Conservation (phyloP, 2,329 filamentous ascomycete species). For the Fusarium sacchari region DNA sequence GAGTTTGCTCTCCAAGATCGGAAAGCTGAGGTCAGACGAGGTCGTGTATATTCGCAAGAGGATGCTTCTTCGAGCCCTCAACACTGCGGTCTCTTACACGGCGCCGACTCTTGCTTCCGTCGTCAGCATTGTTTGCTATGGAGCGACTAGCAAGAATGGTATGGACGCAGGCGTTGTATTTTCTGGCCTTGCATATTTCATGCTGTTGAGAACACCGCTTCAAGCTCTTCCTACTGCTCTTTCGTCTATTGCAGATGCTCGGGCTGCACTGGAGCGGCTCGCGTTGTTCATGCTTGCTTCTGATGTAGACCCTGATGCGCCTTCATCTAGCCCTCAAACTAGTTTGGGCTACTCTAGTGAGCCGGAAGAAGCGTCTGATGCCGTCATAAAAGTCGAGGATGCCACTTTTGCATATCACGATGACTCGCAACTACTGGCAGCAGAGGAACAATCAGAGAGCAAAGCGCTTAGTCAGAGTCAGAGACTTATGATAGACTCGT, state of each 20-base stretch:
- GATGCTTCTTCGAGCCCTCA: conserved; percentile 24
- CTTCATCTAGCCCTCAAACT: neutral
- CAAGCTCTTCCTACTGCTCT: conserved; percentile 10
- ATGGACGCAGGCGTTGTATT: conserved; percentile 23
- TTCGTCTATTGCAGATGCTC: conserved; percentile 19
- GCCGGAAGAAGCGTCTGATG: rapidly evolving
- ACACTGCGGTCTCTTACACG: conserved; percentile 18
- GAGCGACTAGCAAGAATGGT: conserved; percentile 8
- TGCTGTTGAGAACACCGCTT: conserved; percentile 13
- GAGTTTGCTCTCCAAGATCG: conserved; percentile 20
- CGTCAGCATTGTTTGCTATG: conserved; percentile 24
- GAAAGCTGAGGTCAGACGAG: conserved; percentile 17
- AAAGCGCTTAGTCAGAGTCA: neutral
- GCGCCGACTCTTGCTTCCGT: conserved; percentile 19
- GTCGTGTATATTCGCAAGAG: conserved; percentile 25
- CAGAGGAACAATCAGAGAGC: neutral
- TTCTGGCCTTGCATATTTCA: conserved; percentile 11
- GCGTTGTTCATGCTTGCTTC: conserved; percentile 18
- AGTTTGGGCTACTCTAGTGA: neutral
- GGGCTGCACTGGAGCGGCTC: conserved; percentile 15
- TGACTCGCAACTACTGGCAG: neutral
- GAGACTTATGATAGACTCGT: neutral
- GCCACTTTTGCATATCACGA: conserved; percentile 18
- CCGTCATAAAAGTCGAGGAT: neutral
- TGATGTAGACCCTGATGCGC: neutral